These are phyloP conservation scores for Mycena rebaudengoi DNA, from an alignment of 768 basidiomycete species.

Conservation along the genomic window DNA sequence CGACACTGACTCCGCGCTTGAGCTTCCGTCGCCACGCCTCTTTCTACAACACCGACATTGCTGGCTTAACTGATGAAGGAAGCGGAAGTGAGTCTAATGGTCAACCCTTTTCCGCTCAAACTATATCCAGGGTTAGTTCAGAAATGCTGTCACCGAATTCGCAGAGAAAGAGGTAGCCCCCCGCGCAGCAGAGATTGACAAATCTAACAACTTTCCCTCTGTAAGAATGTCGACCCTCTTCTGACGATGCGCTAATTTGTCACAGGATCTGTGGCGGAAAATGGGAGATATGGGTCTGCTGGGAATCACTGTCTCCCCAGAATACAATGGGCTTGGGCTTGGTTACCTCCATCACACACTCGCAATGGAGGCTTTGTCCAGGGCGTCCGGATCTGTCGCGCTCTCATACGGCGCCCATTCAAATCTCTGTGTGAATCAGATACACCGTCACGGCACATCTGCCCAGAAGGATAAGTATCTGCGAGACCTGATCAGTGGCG, in stretches of 20 bases:
- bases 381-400: slow-evolving; percentile 90
- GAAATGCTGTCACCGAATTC: slow-evolving; percentile 81
- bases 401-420: slow-evolving; percentile 94
- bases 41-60: slow-evolving; percentile 76
- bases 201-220: slow-evolving; percentile 80
- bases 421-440: slow-evolving; percentile 89
- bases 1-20: background rate
- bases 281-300: slow-evolving; percentile 93
- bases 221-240: slow-evolving; percentile 49
- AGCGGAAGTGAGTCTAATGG: slow-evolving; percentile 63
- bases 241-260: slow-evolving; percentile 5
- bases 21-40: slow-evolving; percentile 44
- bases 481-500: slow-evolving; percentile 79
- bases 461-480: slow-evolving; percentile 88
- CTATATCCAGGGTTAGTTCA: slow-evolving; percentile 63
- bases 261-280: slow-evolving; percentile 87
- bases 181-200: slow-evolving; percentile 86
- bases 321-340: slow-evolving; percentile 83
- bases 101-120: background rate
- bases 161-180: slow-evolving; percentile 87
- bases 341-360: slow-evolving; percentile 91
- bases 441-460: slow-evolving; percentile 84
- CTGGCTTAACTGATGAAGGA: slow-evolving; percentile 85
- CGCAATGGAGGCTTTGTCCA: slow-evolving; percentile 94
- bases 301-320: slow-evolving; percentile 82